Evolutionary conservation across 371 early-diverging fungal species (phyloP), one percentile per base, ranked within the genome.

Genomic region (Saksenaea vasiformis): DNA sequence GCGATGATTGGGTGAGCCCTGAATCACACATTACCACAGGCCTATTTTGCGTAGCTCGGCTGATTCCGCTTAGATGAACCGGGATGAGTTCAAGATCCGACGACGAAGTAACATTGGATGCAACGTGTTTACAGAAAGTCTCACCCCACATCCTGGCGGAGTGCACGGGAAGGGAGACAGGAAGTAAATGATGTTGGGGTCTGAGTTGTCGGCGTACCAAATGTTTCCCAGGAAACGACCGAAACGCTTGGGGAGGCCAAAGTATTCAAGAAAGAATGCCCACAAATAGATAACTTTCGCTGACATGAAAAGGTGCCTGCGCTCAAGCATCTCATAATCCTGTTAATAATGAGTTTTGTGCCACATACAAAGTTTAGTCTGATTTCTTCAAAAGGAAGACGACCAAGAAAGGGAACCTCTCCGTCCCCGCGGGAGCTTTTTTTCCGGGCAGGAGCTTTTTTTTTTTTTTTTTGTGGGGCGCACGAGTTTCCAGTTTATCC

Each of bases 81-180:
- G 51, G 51, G 51, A 47, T 47, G 51, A n/a, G 51, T 47, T 47
- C 17, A 47, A 47, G 51, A 47, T 47, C 51, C 51, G 51, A 47
- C 24, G 43, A 47, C 3, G 19, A 47, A 17, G 22, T 9, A 47
- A 47, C 22, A 22, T 47, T 19, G 51, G 10, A 47, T 5, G 22
- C 51, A 47, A 47, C 51, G 51, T 47, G 51, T 47, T 47, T 22
- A 8, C 22, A 17, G 17, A 47, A 47, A 47, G 10, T 10, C 51
- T 47, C 51, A 47, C 51, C 51, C 51, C 51, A 47, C 51, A 47
- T 47, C 51, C 22, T 47, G 51, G 51, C 51, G 51, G 51, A 22
- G 51, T n/a, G 19, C 10, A 47, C 51, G 51, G 51, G 51, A 47
- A 41, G 19, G 5, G 14, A 41, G 22, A 22, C 9, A 47, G 51